Evolutionary conservation across 2,329 filamentous ascomycete genomes (phyloP).

Genomic region (Diaporthe destruens): DNA sequence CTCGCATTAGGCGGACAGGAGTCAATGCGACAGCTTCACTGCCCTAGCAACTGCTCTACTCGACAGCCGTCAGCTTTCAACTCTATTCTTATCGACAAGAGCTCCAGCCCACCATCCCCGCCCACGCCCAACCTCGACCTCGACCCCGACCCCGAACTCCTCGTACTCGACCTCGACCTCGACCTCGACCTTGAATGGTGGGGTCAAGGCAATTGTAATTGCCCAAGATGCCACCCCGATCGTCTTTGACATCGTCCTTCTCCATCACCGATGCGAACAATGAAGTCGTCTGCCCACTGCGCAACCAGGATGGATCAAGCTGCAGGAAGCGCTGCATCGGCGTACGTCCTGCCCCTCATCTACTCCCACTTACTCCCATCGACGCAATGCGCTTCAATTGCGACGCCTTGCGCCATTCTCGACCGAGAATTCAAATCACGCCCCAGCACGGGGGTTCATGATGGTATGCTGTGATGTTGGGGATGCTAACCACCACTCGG

Average conservation of each 20-base stretch:
- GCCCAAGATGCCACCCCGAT: constrained; percentile 84
- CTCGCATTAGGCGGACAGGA: constrained; percentile 42
- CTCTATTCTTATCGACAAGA: constrained; percentile 47
- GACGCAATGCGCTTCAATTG: constrained; percentile 33
- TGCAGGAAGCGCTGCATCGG: constrained; percentile 98
- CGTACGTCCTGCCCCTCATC: constrained; percentile 69
- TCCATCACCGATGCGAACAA: constrained; percentile 92
- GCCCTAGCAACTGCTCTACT: constrained; percentile 18
- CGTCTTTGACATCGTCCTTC: constrained; percentile 89
- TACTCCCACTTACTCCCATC: neutral
- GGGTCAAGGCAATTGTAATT: constrained; percentile 56
- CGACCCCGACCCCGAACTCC: constrained; percentile 39
- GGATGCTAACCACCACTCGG: constrained; percentile 42
- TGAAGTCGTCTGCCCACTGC: constrained; percentile 95
- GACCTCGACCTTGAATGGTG: constrained; percentile 61
- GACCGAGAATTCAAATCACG: constrained; percentile 1
- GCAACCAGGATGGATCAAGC: constrained; percentile 95
- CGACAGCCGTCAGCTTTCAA: constrained; percentile 34
- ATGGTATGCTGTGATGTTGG: neutral
- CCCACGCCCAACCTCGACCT: constrained; percentile 45
- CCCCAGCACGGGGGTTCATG: neutral
- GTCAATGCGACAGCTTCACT: constrained; percentile 47
- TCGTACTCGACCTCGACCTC: constrained; percentile 51
- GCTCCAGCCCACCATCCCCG: constrained; percentile 42
- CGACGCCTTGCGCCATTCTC: constrained; percentile 39